Evolutionary conservation across 805 yeast genomes (phyloP), one percentile per base, ranked within the genome.

Genomic region (Isabelozyma rhagii): DNA sequence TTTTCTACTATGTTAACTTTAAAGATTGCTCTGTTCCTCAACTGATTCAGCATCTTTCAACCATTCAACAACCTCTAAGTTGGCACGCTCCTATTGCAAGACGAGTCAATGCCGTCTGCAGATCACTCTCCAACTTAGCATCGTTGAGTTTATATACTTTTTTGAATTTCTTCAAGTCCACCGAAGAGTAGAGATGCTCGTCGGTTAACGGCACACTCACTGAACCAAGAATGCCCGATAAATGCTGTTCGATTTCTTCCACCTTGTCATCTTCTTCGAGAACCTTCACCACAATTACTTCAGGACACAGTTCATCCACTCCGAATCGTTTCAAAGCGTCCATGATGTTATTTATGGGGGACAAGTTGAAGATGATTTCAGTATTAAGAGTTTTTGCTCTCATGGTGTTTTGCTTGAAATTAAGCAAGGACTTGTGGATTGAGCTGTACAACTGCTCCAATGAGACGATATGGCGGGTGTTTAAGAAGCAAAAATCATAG

Each of bases 281-380:
- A 2, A 85, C 72, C 52, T 80, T 81, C n/a, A 87, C 60, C 9
- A 78, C 81, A 4, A 86, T 60, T 6, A 87, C 49, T 25, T 72
- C 69, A 0, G 59, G 60, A 3, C 81, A 66, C 3, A 70, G 68
- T 31, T 76, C 78, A 47, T 82, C 80, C 14, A 89, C 74, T 9
- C 96, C 96, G 67, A 87, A 87, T 56, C 79, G 74, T 54, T 77
- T 80, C 53, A 89, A 71, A 0, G 90, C 85, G 51, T 89, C 94
- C 71, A 81, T 77, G 39, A 85, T 84, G 60, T 86, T 87, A 56
- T 82, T 84, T 7, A 82, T 77, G 1, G 93, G 89, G 1, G 91
- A 81, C 51, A 89, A 68, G 50, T 83, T 80, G 59, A 84, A 80
- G 21, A 88, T 78, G 39, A 86, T 72, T 59, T 89, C 96, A 0